Evolutionary conservation across 768 basidiomycete species (phyloP).

Genomic region (Kwoniella mangroviensis): DNA sequence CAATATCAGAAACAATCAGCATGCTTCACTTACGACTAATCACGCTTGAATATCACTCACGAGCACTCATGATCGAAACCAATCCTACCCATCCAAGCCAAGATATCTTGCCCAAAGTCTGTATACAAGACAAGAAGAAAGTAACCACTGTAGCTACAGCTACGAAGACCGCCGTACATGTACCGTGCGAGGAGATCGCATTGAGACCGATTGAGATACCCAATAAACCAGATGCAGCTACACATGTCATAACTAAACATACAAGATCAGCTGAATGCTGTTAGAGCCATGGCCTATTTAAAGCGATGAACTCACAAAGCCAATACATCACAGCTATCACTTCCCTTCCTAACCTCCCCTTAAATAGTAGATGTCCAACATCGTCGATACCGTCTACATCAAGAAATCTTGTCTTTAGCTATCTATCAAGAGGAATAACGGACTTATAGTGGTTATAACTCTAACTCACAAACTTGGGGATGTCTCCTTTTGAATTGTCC

Average conservation of each 20-base stretch:
- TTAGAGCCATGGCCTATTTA: no score
- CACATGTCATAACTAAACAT: constrained; percentile 17
- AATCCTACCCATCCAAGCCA: constrained; percentile 48
- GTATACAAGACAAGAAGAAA: constrained; percentile 44
- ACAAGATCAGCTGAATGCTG: background rate
- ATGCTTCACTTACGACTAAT: background rate
- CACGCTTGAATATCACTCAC: constrained; percentile 7
- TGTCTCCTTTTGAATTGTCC: constrained; percentile 50
- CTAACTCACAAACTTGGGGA: constrained; percentile 40
- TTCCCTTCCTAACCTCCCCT: constrained; percentile 13
- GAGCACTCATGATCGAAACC: constrained; percentile 17
- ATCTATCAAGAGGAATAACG: background rate
- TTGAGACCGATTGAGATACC: constrained; percentile 53
- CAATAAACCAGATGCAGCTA: constrained; percentile 51
- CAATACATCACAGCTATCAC: constrained; percentile 39
- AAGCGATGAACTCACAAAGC: constrained; percentile 22
- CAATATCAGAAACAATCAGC: background rate
- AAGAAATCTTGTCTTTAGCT: no score
- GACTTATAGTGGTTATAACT: background rate
- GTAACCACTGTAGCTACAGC: constrained; percentile 49
- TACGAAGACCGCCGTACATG: constrained; percentile 58
- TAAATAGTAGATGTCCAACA: constrained; percentile 15
- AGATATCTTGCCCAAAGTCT: constrained; percentile 54
- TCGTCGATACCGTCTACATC: constrained; percentile 18
- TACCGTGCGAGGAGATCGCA: constrained; percentile 53